Base-by-base conservation (phyloP, 1,139 yeast genomes). In the Casaregolazyma suthepensis region DNA sequence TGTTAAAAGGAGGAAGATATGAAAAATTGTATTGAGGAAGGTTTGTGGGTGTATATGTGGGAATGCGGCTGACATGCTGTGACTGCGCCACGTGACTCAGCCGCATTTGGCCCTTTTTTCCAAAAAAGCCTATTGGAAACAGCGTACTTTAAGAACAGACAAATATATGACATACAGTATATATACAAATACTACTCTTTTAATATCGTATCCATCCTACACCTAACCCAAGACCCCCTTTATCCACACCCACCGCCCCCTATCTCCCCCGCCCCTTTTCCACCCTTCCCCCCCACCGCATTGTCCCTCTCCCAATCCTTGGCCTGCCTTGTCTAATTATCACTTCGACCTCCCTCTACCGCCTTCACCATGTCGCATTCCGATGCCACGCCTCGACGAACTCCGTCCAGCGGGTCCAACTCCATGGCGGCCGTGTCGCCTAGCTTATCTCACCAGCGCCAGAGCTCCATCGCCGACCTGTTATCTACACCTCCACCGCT, bases 401-500 rank as follows among this genome's bases (percentile, higher is more conserved):
- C 45, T 3, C 45, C 45, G 13, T 37, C 45, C 26, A 50, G 31
- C 12, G 46, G 46, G 4, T 44, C 48, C 22, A 49, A 12, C 17
- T 18, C 47, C 4, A 17, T 19, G 38, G 23, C 50, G 12, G 35
- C 50, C 7, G 44, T 42, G 7, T 20, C 47, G 22, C 17, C 40
- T 9, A 35, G 31, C 3, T 5, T 18, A n/a, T n/a, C 23, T 23
- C 52, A 49, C 18, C 46, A 37, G 23, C 22, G 52, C 10, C 47
- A 43, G 23, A 43, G 46, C 35, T 85, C 94, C n/a, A 86, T 87
- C 56, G 96, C 86, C 45, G 96, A 87, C 66, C 69, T 87, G 70
- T 74, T 87, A 50, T 81, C 89, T n/a, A 82, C 93, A 6, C 96
- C 96, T 1, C 96, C 96, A 6, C 87, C 89, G 0, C 69, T 84